Conservation (phyloP, 805 yeast species). For the Suhomyces sp. region DNA sequence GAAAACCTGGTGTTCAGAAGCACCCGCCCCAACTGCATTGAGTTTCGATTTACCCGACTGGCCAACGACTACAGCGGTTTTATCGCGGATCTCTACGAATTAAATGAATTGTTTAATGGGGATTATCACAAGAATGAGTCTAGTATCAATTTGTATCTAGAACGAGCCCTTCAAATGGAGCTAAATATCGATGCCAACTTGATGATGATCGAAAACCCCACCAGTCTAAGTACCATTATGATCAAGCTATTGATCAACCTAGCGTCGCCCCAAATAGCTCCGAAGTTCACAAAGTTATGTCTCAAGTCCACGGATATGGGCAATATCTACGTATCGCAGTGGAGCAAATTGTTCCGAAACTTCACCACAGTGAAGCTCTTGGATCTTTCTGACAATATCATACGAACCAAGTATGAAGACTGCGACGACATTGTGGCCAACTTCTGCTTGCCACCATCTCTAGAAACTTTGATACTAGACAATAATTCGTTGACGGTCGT, state of each 20-base stretch:
- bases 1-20: conserved; percentile 10
- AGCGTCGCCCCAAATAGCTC: conserved; percentile 12
- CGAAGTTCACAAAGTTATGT: conserved; percentile 20
- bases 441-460: conserved; percentile 23
- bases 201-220: conserved; percentile 28
- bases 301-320: conserved; percentile 37
- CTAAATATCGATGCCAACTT: conserved; percentile 28
- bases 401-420: conserved; percentile 13
- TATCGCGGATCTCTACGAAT: conserved; percentile 18
- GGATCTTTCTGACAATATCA: conserved; percentile 26
- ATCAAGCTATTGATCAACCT: conserved; percentile 26
- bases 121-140: neutral
- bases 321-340: conserved; percentile 24
- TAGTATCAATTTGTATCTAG: conserved; percentile 11
- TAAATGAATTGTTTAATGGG: conserved; percentile 7
- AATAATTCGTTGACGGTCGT: conserved; percentile 22
- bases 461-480: conserved; percentile 23
- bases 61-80: conserved; percentile 22
- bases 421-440: conserved; percentile 18
- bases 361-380: conserved; percentile 15
- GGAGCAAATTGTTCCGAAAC: conserved; percentile 29
- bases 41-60: conserved; percentile 20
- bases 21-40: conserved; percentile 20
- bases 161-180: conserved; percentile 17
- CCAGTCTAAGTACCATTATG: conserved; percentile 28